These are phyloP conservation scores for Rubia yunnanensis DNA, from an alignment of 257 asterid genomes.

Conservation along the genomic window DNA sequence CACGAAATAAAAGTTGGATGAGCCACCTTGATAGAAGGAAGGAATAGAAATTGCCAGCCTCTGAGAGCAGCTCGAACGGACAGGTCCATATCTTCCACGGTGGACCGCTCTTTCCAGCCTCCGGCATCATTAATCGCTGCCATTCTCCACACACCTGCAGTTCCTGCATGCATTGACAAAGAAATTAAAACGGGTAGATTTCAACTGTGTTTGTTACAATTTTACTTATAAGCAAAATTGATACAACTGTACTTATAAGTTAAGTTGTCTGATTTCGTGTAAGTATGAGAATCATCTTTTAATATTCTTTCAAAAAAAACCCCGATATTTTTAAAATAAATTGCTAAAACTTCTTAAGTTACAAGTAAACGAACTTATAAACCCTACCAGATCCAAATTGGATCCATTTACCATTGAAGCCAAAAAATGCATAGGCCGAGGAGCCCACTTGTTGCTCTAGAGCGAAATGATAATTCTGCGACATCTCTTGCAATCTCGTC, in stretches of 20 bases:
- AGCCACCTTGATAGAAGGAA: slow-evolving; percentile 28
- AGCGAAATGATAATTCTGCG: slow-evolving; percentile 52
- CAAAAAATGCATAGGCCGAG: slow-evolving; percentile 56
- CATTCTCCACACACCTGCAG: slow-evolving; percentile 68
- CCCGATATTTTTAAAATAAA: no score
- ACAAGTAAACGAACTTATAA: slow-evolving; percentile 8
- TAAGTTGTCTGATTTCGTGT: no score
- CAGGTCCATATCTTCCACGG: slow-evolving; percentile 82
- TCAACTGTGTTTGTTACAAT: no score
- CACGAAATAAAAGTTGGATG: no score
- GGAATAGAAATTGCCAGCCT: slow-evolving; percentile 65
- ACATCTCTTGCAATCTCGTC: slow-evolving; percentile 73
- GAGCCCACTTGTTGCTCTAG: slow-evolving; percentile 79
- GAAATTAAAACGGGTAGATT: no score
- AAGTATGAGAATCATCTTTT: no score
- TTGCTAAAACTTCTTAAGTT: no score
- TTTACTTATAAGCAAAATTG: no score
- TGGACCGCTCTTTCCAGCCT: slow-evolving; percentile 76
- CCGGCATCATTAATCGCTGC: slow-evolving; percentile 59
- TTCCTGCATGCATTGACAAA: slow-evolving; percentile 25
- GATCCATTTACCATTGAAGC: slow-evolving; percentile 45
- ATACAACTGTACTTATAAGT: no score
- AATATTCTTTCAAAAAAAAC: no score
- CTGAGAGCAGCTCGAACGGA: slow-evolving; percentile 68
- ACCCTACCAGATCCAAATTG: background rate